Evolutionary conservation across 768 basidiomycete species (phyloP).

Genomic region (Tremella fuciformis): DNA sequence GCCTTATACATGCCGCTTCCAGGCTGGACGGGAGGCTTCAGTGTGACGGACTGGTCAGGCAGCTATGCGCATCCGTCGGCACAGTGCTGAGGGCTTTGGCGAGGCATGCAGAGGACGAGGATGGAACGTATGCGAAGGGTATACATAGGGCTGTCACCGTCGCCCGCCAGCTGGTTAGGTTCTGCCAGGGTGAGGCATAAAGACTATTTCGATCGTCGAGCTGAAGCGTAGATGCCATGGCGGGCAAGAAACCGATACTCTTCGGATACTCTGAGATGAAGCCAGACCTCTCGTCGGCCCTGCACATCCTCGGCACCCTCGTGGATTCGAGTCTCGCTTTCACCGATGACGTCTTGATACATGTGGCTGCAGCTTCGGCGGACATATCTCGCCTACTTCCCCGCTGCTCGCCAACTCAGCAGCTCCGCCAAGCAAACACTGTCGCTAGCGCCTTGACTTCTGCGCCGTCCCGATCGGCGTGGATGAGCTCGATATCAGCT

Average conservation of each 20-base stretch:
- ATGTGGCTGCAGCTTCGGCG: no score
- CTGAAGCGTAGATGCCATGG: not conserved
- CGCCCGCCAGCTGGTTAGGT: conserved; percentile 15
- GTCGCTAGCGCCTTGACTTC: no score
- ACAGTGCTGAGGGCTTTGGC: not conserved
- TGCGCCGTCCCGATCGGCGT: no score
- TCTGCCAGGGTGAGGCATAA: conserved; percentile 3
- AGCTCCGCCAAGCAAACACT: no score
- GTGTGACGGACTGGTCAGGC: conserved; percentile 1
- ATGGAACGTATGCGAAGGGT: not conserved
- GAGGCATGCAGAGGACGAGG: not conserved
- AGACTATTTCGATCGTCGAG: not conserved
- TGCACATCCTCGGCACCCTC: not conserved
- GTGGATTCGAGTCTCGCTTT: not conserved
- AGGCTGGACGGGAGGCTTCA: not conserved
- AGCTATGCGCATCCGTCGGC: not conserved
- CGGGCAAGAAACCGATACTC: not conserved
- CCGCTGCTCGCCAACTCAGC: no score
- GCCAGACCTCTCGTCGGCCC: not conserved
- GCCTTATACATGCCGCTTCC: conserved; percentile 25
- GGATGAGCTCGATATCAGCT: no score
- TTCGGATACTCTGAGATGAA: not conserved
- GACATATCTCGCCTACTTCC: no score
- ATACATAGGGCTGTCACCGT: not conserved
- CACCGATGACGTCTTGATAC: conserved; percentile 1